phyloP scores from a whole-genome alignment of 2,329 filamentous ascomycete species.

The Arthrobotrys sinensis region DNA sequence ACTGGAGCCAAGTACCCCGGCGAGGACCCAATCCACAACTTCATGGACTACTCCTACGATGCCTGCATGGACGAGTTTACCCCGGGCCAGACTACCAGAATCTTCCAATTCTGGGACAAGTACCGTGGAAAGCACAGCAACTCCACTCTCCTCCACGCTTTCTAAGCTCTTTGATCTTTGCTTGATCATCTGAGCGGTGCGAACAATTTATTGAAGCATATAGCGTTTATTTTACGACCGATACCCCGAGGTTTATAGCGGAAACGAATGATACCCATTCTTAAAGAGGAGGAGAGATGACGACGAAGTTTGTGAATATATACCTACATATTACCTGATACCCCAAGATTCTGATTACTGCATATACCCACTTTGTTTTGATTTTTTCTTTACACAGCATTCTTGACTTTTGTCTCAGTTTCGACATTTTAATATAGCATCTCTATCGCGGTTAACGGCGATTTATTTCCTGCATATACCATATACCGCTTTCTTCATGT shows the following conservation, averaged over 20 bases:
- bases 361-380: constrained; percentile 44
- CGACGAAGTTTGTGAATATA: constrained; percentile 29
- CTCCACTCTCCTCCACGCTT: constrained; percentile 30
- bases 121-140: constrained; percentile 66
- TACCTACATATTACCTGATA: constrained; percentile 33
- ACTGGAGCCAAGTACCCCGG: constrained; percentile 61
- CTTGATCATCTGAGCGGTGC: constrained; percentile 18
- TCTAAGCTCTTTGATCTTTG: constrained; percentile 36
- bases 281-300: neutral
- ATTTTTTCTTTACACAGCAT: constrained; percentile 27
- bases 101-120: constrained; percentile 67
- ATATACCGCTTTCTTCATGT: constrained; percentile 20
- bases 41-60: constrained; percentile 67
- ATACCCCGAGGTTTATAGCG: constrained; percentile 31
- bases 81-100: constrained; percentile 68
- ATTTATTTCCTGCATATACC: constrained; percentile 30
- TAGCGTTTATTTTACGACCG: constrained; percentile 36
- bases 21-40: constrained; percentile 66
- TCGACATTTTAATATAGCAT: constrained; percentile 35
- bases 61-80: constrained; percentile 70
- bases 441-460: constrained; percentile 25
- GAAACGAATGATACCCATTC: constrained; percentile 27
- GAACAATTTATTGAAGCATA: constrained; percentile 8
- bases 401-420: neutral
- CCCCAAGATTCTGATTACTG: constrained; percentile 34